Base-by-base conservation (phyloP, 768 basidiomycete species). In the Cystobasidium ongulense region DNA sequence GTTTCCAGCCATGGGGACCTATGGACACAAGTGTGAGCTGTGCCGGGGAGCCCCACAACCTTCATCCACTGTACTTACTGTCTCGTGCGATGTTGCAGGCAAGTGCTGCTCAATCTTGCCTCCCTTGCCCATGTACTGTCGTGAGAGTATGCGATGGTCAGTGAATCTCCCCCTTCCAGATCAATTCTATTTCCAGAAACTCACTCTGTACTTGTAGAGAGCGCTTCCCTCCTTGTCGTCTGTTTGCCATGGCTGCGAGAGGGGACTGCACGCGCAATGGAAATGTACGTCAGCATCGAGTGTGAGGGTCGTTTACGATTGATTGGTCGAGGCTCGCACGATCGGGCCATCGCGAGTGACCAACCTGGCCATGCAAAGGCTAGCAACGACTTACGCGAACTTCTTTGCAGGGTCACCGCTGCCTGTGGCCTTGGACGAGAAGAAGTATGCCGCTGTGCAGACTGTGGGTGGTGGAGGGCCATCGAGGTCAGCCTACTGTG, bases 171-270 rank as follows among this genome's bases (percentile, higher is more conserved):
- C 57, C 17, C 29, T 15, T 31, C 57, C n/a, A n/a, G n/a, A n/a
- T n/a, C n/a, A n/a, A n/a, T n/a, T n/a, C n/a, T n/a, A n/a, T n/a
- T n/a, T n/a, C 21, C 21, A 8, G 52, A 2, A 23, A 59, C 68
- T 46, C 23, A 71, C 68, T 23, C 68, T 46, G 68, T 71, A 71
- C 68, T 71, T 71, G 68, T 71, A 71, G 53, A 71, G 68, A 10
- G 68, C 25, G 33, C 53, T 39, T 4, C 63, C 63, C n/a, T 64
- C 54, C 54, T 59, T 71, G 68, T 54, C 54, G 53, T 71, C 38
- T 7, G 11, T 29, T 3, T 67, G 43, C 68, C 68, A 71, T 71
- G 68, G 68, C 36, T 71, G 68, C 27, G 52, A 54, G 33, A 71
- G 25, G 13, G 50, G 33, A 36, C 53, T 71, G 68, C 36, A 27